Evolutionary conservation across 345 rosid genomes (phyloP), one percentile per base, ranked within the genome.

Genomic region (Aquilaria sinensis): DNA sequence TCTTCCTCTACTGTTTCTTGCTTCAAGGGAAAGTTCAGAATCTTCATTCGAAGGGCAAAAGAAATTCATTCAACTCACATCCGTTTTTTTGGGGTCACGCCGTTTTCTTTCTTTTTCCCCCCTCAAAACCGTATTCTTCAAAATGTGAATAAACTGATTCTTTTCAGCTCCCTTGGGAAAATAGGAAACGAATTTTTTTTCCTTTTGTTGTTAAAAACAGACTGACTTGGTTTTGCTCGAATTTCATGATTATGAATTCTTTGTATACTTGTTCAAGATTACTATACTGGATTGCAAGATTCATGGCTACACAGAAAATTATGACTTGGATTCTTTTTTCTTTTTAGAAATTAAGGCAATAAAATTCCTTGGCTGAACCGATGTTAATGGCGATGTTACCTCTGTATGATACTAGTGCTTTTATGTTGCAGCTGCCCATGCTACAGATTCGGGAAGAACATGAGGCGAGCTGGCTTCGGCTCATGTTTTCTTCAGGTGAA

Each of bases 361-460:
- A 10, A 3, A 10, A 13, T 49, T 49, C 23, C 23, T 23, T 23
- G 23, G 23, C 23, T 23, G 31, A 62, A 15, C 57, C 52, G 16
- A 62, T 10, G 14, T 5, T 12, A 46, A 49, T 53, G 48, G 4
- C 15, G 9, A 33, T 13, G 9, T 53, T 46, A 51, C 31, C 12
- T 47, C 51, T 58, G 63, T 48, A 41, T 73, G 57, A 75, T 53
- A 14, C 12, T 58, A 37, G 46, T 60, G 4, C 65, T 48, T 74
- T 70, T 52, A 41, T 75, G 54, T 68, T 80, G 80, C 85, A 91
- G 97, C 53, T 88, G 98, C 74, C 95, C 98, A 10, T 87, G 98
- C 77, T 87, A 83, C 50, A 85, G 92, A 83, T 93, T 89, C 47
- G 98, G 94, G 67, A 85, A 81, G 70, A 93, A 90, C 82, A 87